Evolutionary conservation across 768 basidiomycete species (phyloP), one percentile per base, ranked within the genome.

Genomic region (Lactarius psammicola): DNA sequence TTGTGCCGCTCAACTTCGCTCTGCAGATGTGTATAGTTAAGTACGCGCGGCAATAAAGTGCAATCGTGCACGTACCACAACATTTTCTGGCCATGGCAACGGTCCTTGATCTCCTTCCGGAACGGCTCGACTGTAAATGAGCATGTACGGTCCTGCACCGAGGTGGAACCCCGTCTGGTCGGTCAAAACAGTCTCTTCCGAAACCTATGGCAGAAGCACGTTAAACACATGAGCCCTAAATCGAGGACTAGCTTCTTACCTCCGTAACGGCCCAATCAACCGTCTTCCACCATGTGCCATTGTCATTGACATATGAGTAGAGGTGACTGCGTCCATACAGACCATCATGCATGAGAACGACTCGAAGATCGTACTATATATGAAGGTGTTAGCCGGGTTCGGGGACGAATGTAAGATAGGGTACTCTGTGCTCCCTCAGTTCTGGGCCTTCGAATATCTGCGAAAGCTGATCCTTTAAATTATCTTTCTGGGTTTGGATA

Each of bases 221-320:
- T 38, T 56, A 11, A 15, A 49, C 26, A 28, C 10, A 3, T 26
- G 13, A 26, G 11, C 51, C 38, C 7, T 15, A 31, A 57, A 36
- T 26, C 9, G n/a, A n/a, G 64, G 17, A 23, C 8, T 13, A 26
- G 57, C 0, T 1, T 28, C 71, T 34, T 59, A 86, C 91, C 81
- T 89, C 84, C 1, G 83, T 85, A 3, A 92, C 87, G 13, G 78
- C 76, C 64, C 84, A 83, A 70, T 92, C 92, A 9, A 88, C 80
- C 2, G 86, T 88, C 76, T 90, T 93, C 89, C 90, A 94, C 92
- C 92, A 94, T 3, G 74, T 76, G 6, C 82, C 86, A 53, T 84
- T 80, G 63, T 86, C 83, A 65, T 87, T 83, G 15, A 91, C 85
- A 68, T 92, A 94, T 7, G 89, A 88, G 73, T 92, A 91, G 10